Base-by-base conservation (phyloP, 2,329 filamentous ascomycete genomes). In the Teratosphaeria pseudoeucalypti region DNA sequence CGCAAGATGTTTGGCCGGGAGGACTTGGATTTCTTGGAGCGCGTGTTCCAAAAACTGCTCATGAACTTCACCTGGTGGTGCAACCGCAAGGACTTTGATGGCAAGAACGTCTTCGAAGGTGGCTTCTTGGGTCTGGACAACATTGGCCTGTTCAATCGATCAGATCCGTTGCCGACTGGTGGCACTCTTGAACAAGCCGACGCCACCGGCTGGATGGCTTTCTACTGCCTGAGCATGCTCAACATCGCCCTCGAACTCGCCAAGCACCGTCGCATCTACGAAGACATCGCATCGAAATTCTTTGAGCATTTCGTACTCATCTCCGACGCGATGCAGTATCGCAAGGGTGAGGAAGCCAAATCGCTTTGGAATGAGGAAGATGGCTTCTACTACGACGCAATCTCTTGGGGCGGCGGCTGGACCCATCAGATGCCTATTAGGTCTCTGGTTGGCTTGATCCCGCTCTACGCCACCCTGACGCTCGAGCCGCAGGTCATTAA, bases 41-140 rank as follows among this genome's bases (percentile, higher is more conserved):
- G 92, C 23, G 91, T 96, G 4, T 97, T 97, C 79, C 94, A 97
- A 71, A 97, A 97, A 74, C 76, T 97, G 61, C 79, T 97, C 27
- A 80, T 97, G 63, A 97, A 97, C 77, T 97, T 97, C 74, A 97
- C 94, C 3, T 97, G 94, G 94, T 97, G 92, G 92, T 92, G 96
- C 23, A 97, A 97, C 73, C 88, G 92, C 60, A 97, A 97, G 75
- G 92, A 97, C 68, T 82, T 83, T 11, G 90, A 96, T 10, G 92
- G 91, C 68, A 97, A 97, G 78, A 96, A 97, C 70, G 88, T 97
- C 32, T 97, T 97, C 66, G 94, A 97, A 71, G 94, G 92, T 66
- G 92, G 92, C 52, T 97, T 97, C 80, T 79, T 97, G 7, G 92
- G 92, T 54, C 79, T 97, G 57, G 92, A 97, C 82, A 97, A 97